Evolutionary conservation across 2,329 filamentous ascomycete genomes (phyloP).

Genomic region (Trichoderma koningiopsis): DNA sequence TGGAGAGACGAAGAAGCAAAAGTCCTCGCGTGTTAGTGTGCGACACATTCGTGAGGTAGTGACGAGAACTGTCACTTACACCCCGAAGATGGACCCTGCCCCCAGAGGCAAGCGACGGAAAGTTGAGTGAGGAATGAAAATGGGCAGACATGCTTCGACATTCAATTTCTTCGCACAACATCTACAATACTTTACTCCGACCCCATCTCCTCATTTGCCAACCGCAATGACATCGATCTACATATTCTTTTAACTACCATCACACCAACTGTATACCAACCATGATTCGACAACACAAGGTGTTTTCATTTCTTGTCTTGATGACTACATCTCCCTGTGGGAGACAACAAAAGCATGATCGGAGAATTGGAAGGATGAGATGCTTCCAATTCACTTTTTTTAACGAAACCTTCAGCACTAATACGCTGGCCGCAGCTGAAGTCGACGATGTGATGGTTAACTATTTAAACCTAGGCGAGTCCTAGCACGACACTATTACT

Average conservation of each 20-base stretch:
- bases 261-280: constrained; percentile 25
- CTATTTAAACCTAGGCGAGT: constrained; percentile 23
- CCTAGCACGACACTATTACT: constrained; percentile 25
- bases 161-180: constrained; percentile 12
- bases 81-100: constrained; percentile 80
- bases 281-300: constrained; percentile 23
- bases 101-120: constrained; percentile 93
- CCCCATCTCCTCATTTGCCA: background rate
- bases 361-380: constrained; percentile 5
- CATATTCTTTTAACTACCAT: constrained; percentile 11
- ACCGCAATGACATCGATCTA: background rate
- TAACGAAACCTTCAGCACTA: constrained; percentile 28
- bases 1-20: constrained; percentile 60
- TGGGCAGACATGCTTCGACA: background rate
- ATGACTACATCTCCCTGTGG: constrained; percentile 19
- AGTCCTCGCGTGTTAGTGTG: constrained; percentile 61
- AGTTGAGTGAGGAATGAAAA: constrained; percentile 48
- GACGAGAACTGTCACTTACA: constrained; percentile 92
- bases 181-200: constrained; percentile 22
- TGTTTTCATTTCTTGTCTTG: constrained; percentile 26
- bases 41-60: constrained; percentile 84
- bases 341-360: constrained; percentile 23
- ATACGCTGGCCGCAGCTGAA: constrained; percentile 28
- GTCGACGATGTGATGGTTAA: constrained; percentile 27
- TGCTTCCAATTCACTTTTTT: constrained; percentile 7